Base-by-base conservation (phyloP, 2,329 filamentous ascomycete genomes). In the Exserohilum rostratum region DNA sequence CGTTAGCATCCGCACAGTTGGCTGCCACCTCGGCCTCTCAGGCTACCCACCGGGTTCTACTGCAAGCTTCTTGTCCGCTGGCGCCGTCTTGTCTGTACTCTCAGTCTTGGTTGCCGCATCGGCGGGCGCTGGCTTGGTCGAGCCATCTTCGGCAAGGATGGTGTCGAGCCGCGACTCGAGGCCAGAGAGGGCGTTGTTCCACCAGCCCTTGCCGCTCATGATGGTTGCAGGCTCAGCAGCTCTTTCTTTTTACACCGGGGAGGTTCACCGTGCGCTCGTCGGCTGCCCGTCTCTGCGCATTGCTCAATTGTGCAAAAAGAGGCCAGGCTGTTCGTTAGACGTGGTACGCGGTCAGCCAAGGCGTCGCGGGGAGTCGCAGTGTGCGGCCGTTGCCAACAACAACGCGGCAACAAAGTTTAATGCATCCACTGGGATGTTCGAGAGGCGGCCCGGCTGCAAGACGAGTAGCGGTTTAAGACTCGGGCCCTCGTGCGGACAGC, bases 141-240 rank as follows among this genome's bases (percentile, higher is more conserved):
- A 84, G 38, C 88, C 86, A 50, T 90, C 87, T 63, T 97, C 93
- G 49, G 91, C 87, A 57, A 99, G 83, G 54, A 99, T 96, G 45
- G 86, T 93, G 75, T 99, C 95, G 55, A 99, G 84, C 38, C 90
- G 87, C 55, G 93, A 96, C 78, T 99, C 95, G 53, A 99, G 90
- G 57, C 93, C 93, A 50, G 93, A 92, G 57, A 98, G 91, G 60
- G 93, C 93, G 76, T 93, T 91, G 62, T 92, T 67, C 62, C 62
- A 68, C 71, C 58, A 74, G 62, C 62, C 60, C 50, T 69, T 67
- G 22, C 65, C 64, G 52, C 70, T 74, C 66, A 72, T 72, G 6
- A 9, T 50, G 33, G 27, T 27, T 25, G 46, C 67, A n/a, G n/a
- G n/a, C n/a, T n/a, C n/a, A n/a, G n/a, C n/a, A n/a, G n/a, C n/a